Conservation (phyloP, 2,329 filamentous ascomycete genomes). For the Curvularia sp. region DNA sequence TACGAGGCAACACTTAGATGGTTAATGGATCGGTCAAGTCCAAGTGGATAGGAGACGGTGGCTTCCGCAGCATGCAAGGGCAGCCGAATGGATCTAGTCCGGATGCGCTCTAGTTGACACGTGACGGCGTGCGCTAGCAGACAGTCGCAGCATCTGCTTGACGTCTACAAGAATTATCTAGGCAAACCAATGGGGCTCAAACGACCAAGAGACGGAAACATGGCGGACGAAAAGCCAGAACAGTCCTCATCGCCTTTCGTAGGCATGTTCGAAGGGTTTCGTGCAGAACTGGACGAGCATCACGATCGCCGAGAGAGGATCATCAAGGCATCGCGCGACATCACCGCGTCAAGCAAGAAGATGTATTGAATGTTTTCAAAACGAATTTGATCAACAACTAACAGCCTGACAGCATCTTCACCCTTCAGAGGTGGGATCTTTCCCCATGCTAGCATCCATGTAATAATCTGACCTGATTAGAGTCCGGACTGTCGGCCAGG, state of each 20-base stretch:
- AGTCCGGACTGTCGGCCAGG: slow-evolving; percentile 65
- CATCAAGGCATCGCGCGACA: slow-evolving; percentile 89
- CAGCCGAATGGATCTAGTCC: slow-evolving; percentile 31
- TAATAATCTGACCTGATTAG: slow-evolving; percentile 51
- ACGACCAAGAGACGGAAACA: slow-evolving; percentile 46
- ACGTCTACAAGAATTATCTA: slow-evolving; percentile 21
- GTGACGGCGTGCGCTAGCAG: slow-evolving; percentile 31
- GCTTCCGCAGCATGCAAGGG: slow-evolving; percentile 13
- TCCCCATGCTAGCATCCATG: not conserved
- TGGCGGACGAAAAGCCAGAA: slow-evolving; percentile 43
- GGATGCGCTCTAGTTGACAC: slow-evolving; percentile 26
- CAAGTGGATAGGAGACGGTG: slow-evolving; percentile 6
- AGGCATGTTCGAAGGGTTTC: slow-evolving; percentile 84
- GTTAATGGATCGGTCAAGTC: not conserved
- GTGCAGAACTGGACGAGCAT: slow-evolving; percentile 88
- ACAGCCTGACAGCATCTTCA: slow-evolving; percentile 70
- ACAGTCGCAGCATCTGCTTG: slow-evolving; percentile 31
- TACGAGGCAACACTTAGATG: not conserved
- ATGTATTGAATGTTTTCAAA: slow-evolving; percentile 66
- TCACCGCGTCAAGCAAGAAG: slow-evolving; percentile 95
- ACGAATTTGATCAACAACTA: slow-evolving; percentile 14
- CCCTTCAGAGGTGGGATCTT: slow-evolving; percentile 71
- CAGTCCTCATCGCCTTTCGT: slow-evolving; percentile 55
- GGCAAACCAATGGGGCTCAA: slow-evolving; percentile 36
- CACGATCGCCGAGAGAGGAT: slow-evolving; percentile 90